These are phyloP conservation scores for Boletus edulis DNA, from an alignment of 768 basidiomycete species.

Conservation along the genomic window DNA sequence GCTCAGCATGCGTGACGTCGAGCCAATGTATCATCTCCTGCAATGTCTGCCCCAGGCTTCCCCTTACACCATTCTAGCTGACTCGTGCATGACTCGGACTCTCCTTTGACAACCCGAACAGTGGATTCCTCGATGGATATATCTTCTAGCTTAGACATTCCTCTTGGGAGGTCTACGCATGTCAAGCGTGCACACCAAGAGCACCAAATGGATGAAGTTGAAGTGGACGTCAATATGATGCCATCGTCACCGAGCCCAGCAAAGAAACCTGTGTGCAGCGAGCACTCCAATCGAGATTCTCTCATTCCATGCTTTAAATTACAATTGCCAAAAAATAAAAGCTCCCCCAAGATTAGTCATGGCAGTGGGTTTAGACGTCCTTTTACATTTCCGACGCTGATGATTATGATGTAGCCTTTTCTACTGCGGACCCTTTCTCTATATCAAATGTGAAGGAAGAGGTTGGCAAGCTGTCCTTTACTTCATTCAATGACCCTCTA, in stretches of 20 bases:
- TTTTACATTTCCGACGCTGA: too few species aligned
- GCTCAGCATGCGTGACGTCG: slow-evolving; percentile 33
- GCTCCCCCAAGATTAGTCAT: slow-evolving; percentile 18
- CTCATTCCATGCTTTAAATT: slow-evolving; percentile 36
- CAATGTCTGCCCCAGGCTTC: slow-evolving; percentile 37
- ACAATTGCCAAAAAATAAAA: slow-evolving; percentile 15
- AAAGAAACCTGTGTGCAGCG: slow-evolving; percentile 21
- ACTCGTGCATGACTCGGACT: slow-evolving; percentile 4
- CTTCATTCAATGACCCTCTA: too few species aligned
- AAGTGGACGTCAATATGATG: slow-evolving; percentile 41
- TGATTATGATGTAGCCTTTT: too few species aligned
- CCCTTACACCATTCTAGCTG: slow-evolving; percentile 25
- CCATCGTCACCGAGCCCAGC: slow-evolving; percentile 51
- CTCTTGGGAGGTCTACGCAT: too few species aligned
- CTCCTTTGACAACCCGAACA: slow-evolving; percentile 22
- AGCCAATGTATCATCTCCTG: slow-evolving; percentile 30
- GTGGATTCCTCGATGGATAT: slow-evolving; percentile 24
- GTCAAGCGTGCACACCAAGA: slow-evolving; percentile 33
- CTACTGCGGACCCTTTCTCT: too few species aligned
- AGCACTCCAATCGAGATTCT: slow-evolving; percentile 25
- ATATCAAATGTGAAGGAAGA: too few species aligned
- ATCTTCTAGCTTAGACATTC: slow-evolving; percentile 14
- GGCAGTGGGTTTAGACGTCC: too few species aligned
- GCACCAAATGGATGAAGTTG: slow-evolving; percentile 29
- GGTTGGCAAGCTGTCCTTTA: too few species aligned